Base-by-base conservation (phyloP, 225 moss, liverwort and hornwort genomes). In the Physcomitrellopsis africana region DNA sequence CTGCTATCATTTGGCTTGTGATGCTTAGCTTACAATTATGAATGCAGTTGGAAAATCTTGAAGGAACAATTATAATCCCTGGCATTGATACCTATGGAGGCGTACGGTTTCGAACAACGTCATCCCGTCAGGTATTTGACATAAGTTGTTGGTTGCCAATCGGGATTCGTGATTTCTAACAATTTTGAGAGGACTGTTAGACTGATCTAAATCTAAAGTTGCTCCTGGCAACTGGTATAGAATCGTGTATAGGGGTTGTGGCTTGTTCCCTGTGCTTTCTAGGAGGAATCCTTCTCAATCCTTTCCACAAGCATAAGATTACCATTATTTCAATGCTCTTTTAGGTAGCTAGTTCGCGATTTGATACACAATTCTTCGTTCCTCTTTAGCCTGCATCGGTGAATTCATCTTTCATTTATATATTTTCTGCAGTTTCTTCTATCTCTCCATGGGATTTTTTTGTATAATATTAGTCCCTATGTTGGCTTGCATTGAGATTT, bases 61-160 rank as follows among this genome's bases (percentile, higher is more conserved):
- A 90, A 55, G 88, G 87, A 19, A 90, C 81, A 45, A 67, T 59
- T 18, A 80, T 92, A 14, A 68, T 89, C 13, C 72, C 78, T 1
- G 87, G 87, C 37, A 72, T 86, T 61, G 72, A 84, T 48, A 72
- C 79, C 60, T 85, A 84, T 69, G 94, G 94, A 81, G 94, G 94
- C 53, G 77, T 92, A 11, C 84, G 85, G 46, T 94, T 92, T 78
- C 92, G 73, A 74, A 87, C 94, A 9, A 80, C 64, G 37, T 81
- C 90, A 13, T 56, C 85, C 67, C 85, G 88, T 51, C 76, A 90
- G 85, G 92, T 93, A 54, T 70, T 45, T 49, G 49, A 45, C 24
- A 42, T 72, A 4, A n/a, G 60, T 26, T 64, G 55, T 47, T 54
- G 69, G 15, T 19, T 69, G 32, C 65, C 44, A 24, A 24, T 32